phyloP scores from a whole-genome alignment of 2,329 filamentous ascomycete genomes.

The Pseudocercospora ulei region DNA sequence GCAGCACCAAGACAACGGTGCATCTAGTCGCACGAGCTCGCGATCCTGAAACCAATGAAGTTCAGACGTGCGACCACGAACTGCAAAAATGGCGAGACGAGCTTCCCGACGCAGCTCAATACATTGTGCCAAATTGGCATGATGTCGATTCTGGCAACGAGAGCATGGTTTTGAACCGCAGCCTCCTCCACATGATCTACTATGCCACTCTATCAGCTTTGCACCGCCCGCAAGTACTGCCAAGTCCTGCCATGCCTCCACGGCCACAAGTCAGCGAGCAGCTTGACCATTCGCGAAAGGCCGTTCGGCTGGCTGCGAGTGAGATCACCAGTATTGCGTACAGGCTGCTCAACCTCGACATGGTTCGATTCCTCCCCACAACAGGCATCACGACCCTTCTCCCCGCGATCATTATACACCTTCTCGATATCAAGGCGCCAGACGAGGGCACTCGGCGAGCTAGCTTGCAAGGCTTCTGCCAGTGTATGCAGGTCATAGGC shows the following conservation, averaged over 20 bases:
- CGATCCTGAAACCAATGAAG: constrained; percentile 68
- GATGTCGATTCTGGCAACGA: constrained; percentile 52
- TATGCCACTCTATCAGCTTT: constrained; percentile 84
- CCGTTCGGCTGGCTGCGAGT: constrained; percentile 71
- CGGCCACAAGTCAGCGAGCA: constrained; percentile 52
- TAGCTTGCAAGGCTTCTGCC: constrained; percentile 71
- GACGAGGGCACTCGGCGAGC: constrained; percentile 60
- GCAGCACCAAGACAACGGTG: constrained; percentile 61
- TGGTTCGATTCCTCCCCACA: constrained; percentile 74
- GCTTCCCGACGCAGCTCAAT: constrained; percentile 62
- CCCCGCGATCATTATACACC: constrained; percentile 85
- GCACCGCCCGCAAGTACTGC: constrained; percentile 82
- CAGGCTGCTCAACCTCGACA: constrained; percentile 59
- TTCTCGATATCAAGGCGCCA: constrained; percentile 82
- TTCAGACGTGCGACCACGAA: constrained; percentile 68
- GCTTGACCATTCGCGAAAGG: constrained; percentile 70
- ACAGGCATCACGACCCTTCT: constrained; percentile 84
- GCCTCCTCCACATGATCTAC: constrained; percentile 88
- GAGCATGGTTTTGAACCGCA: constrained; percentile 59
- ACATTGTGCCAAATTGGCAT: constrained; percentile 47
- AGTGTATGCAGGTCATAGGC: constrained; percentile 87
- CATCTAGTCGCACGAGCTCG: constrained; percentile 87
- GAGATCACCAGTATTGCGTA: constrained; percentile 79
- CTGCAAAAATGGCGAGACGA: constrained; percentile 66
- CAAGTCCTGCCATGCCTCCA: constrained; percentile 47